phyloP scores from a whole-genome alignment of 2,329 filamentous ascomycete genomes.

The Colletotrichum scovillei region DNA sequence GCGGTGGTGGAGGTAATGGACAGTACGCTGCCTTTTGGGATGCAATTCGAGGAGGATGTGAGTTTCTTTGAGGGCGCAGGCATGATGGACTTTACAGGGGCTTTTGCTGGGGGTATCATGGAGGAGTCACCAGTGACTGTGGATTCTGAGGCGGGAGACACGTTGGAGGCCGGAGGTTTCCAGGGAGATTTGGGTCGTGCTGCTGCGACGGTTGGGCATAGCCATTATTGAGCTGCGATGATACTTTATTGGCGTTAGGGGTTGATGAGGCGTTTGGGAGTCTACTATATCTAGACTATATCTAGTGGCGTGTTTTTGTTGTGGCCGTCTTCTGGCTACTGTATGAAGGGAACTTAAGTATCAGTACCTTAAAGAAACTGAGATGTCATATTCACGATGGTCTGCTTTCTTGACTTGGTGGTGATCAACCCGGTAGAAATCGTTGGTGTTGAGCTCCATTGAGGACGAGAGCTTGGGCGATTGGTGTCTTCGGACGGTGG shows the following conservation, averaged over 20 bases:
- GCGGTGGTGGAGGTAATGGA: not conserved
- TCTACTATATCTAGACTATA: not conserved
- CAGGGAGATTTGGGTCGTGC: not conserved
- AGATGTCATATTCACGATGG: too few relatives aligned
- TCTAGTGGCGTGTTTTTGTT: not conserved
- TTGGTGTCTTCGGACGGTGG: not conserved
- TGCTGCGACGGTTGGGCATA: not conserved
- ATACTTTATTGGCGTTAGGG: not conserved
- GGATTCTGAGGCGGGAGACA: not conserved
- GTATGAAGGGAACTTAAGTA: too few relatives aligned
- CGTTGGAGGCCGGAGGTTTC: not conserved
- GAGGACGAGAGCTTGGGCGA: not conserved
- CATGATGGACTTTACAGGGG: not conserved
- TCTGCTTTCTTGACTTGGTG: not conserved
- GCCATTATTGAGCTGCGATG: not conserved
- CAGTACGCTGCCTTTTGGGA: slow-evolving; percentile 14
- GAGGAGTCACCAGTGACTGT: not conserved
- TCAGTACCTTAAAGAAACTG: too few relatives aligned
- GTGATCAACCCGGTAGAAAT: not conserved
- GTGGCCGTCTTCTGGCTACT: too few relatives aligned
- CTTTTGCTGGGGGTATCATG: not conserved
- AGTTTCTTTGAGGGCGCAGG: slow-evolving; percentile 12
- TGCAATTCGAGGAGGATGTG: slow-evolving; percentile 26
- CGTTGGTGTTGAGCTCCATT: not conserved
- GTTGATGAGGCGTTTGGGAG: not conserved